A percentile compares a stretch with the other conserved stretches of the same genome.
These are phyloP conservation scores for Vaccinium macrocarpon DNA, from an alignment of 148 eudicot species.

Conservation along the genomic window DNA sequence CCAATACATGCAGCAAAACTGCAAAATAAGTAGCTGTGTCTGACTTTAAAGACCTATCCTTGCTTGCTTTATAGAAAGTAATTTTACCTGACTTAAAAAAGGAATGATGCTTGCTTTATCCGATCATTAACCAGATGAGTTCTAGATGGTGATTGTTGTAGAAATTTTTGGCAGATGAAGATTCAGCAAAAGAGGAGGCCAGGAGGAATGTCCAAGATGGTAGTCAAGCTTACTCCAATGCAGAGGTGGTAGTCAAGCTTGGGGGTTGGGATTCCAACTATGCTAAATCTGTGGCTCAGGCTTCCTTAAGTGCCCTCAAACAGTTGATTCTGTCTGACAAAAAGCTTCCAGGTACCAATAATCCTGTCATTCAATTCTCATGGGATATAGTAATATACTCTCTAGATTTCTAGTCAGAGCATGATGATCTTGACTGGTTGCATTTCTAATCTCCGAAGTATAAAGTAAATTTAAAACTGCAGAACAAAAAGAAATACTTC, in stretches of 20 bases:
- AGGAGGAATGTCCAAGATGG: constrained; percentile 52
- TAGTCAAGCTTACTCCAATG: constrained; percentile 67
- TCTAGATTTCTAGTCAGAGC: background rate
- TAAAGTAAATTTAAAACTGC: background rate
- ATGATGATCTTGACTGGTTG: background rate
- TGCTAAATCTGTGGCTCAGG: constrained; percentile 81
- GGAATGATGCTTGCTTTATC: constrained; percentile 5
- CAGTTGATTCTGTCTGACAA: constrained; percentile 77
- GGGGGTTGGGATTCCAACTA: constrained; percentile 78
- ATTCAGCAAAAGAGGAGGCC: constrained; percentile 84
- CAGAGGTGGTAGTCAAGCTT: constrained; percentile 91
- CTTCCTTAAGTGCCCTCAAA: constrained; percentile 87
- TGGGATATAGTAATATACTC: background rate
- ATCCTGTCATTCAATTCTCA: background rate
- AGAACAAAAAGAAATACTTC: background rate
- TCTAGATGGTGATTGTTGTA: background rate
- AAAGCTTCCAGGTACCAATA: constrained; percentile 72
- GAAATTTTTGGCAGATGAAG: constrained; percentile 56
- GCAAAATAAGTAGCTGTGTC: background rate
- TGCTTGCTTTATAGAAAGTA: background rate
- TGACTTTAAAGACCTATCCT: background rate
- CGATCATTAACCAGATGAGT: background rate
- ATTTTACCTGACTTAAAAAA: background rate
- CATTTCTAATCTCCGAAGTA: background rate
- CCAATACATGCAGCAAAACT: background rate